Evolutionary conservation across 2,329 filamentous ascomycete species (phyloP).

Genomic region (Balansia obtecta): DNA sequence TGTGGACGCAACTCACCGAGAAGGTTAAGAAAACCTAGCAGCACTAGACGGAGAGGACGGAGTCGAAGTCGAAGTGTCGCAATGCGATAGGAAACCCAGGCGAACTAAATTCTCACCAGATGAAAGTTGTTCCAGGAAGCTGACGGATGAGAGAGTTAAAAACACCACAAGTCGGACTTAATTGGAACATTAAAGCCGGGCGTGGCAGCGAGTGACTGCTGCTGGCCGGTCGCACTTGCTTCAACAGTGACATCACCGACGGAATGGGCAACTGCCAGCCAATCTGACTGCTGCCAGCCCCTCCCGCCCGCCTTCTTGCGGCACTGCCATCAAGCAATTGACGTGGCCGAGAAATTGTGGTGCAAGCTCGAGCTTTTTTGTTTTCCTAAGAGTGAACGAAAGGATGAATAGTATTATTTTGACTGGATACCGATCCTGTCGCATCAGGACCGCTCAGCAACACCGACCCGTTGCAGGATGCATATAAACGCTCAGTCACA

Average conservation of each 20-base stretch:
- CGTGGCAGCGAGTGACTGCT: not conserved
- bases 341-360: too few relatives aligned
- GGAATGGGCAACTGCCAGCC: not conserved
- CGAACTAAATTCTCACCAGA: not conserved
- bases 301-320: not conserved
- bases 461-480: too few relatives aligned
- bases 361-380: too few relatives aligned
- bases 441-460: too few relatives aligned
- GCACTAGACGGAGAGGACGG: not conserved
- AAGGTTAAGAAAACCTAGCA: too few relatives aligned
- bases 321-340: too few relatives aligned
- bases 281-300: not conserved
- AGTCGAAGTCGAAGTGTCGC: not conserved
- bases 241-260: conserved; percentile 7
- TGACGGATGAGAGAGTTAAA: not conserved
- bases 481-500: too few relatives aligned
- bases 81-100: not conserved
- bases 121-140: not conserved
- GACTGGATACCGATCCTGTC: too few relatives aligned
- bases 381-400: too few relatives aligned
- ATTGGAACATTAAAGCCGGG: not conserved
- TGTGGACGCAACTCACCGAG: conserved; percentile 1
- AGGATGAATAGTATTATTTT: too few relatives aligned
- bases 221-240: not conserved
- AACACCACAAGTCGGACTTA: not conserved